Base-by-base conservation (phyloP, 805 yeast genomes). In the Cyberlindnera petersonii region DNA sequence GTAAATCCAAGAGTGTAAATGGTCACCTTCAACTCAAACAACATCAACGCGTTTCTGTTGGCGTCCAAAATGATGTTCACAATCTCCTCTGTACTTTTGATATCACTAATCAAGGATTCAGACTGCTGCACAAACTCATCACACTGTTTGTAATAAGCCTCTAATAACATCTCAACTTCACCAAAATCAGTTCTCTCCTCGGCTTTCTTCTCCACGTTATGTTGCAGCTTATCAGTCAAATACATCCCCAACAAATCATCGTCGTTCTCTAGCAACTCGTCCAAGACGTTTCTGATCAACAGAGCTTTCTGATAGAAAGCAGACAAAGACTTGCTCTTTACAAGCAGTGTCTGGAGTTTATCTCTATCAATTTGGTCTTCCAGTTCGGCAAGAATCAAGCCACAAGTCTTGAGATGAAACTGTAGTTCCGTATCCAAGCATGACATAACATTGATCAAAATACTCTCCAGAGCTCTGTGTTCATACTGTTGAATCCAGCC, bases 111-210 rank as follows among this genome's bases (percentile, higher is more conserved):
- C 40, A 88, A 65, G 4, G 91, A 81, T 31, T 86, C 95, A 0
- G 95, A 81, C 50, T 85, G 91, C 60, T 89, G 97, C 6, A 88
- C 96, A 49, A 84, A 79, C 64, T 89, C 97, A 56, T 89, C 96
- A 56, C 91, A 82, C 52, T 88, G 96, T 43, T 84, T 82, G 61
- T 86, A 88, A 62, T 89, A 89, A 0, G 95, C 77, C 56, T 89
- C 97, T 16, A 89, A 59, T 35, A 89, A 68, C 81, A 88, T 82
- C 60, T 89, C 97, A 16, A 86, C 72, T 50, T 89, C 96, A 8
- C 82, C 85, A 46, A 70, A 73, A 54, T 74, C 75, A 2, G 44
- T 49, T 33, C 48, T 37, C 24, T 36, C 47, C 13, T 39, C 51
- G 3, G 31, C 45, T 24, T 26, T 40, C 24, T 22, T 41, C 7